A percentile compares a stretch with the other conserved stretches of the same genome.
phyloP scores from a whole-genome alignment of 176 grass and related monocot genomes.

The Ensete glaucum region DNA sequence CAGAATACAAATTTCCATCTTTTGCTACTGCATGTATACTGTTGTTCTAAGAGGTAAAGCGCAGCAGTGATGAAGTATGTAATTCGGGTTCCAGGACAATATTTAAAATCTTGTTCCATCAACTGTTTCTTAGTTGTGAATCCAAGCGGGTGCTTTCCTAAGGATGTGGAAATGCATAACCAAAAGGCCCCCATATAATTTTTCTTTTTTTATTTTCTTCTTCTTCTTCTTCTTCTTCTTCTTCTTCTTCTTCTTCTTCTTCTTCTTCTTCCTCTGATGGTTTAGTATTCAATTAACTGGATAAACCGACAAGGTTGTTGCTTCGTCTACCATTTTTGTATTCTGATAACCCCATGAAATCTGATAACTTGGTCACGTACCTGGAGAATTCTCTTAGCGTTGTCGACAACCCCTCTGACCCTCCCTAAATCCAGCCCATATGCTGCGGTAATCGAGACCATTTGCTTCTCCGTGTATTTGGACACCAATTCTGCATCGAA shows the following conservation, averaged over 20 bases:
- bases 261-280: too few relatives aligned
- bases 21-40: too few relatives aligned
- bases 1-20: not conserved
- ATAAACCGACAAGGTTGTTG: not conserved
- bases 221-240: too few relatives aligned
- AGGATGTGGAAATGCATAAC: not conserved
- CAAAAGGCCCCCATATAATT: not conserved
- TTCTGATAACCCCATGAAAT: not conserved
- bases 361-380: conserved; percentile 20
- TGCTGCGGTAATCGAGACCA: conserved; percentile 47
- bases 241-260: too few relatives aligned
- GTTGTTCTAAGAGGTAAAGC: too few relatives aligned
- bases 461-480: conserved; percentile 75
- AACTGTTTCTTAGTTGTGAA: not conserved
- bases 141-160: not conserved
- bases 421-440: conserved; percentile 65
- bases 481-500: conserved; percentile 67
- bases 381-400: conserved; percentile 75
- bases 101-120: too few relatives aligned
- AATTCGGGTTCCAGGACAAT: too few relatives aligned
- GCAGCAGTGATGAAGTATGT: too few relatives aligned
- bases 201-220: too few relatives aligned
- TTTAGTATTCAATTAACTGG: not conserved
- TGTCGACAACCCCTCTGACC: conserved; percentile 66
- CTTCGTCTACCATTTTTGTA: not conserved